These are phyloP conservation scores for Picochlorum sp. DNA, from an alignment of 139 green algal species.

Conservation along the genomic window DNA sequence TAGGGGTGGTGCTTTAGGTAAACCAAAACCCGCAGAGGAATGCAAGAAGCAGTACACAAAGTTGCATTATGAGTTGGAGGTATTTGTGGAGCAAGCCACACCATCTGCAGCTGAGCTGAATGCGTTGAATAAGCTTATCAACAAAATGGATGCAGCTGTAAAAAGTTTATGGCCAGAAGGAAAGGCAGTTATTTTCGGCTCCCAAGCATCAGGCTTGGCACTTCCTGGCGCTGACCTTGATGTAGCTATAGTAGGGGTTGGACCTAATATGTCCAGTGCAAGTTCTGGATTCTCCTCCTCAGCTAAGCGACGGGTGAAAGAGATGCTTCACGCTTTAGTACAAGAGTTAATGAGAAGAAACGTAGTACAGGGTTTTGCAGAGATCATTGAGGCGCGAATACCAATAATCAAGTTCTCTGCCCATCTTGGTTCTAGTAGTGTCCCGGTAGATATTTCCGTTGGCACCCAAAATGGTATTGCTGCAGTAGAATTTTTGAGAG, in stretches of 20 bases:
- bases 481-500: slow-evolving; percentile 43
- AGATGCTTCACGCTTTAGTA: slow-evolving; percentile 30
- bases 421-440: neutral
- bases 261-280: slow-evolving; percentile 19
- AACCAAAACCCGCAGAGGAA: neutral
- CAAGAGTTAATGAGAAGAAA: slow-evolving; percentile 14
- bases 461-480: slow-evolving; percentile 55
- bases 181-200: slow-evolving; percentile 59
- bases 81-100: slow-evolving; percentile 32
- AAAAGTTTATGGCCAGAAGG: slow-evolving; percentile 42
- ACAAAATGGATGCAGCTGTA: slow-evolving; percentile 25
- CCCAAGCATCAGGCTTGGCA: slow-evolving; percentile 46
- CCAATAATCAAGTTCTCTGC: slow-evolving; percentile 68
- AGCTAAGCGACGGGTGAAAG: slow-evolving; percentile 11
- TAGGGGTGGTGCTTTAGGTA: neutral
- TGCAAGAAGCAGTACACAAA: neutral
- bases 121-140: slow-evolving; percentile 5
- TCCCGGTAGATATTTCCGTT: slow-evolving; percentile 59
- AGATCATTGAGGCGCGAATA: slow-evolving; percentile 48
- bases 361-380: slow-evolving; percentile 6
- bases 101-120: slow-evolving; percentile 22
- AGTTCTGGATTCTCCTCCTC: slow-evolving; percentile 23
- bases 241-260: slow-evolving; percentile 48
- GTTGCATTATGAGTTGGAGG: slow-evolving; percentile 45
- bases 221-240: slow-evolving; percentile 70